Evolutionary conservation across 345 rosid genomes (phyloP), one percentile per base, ranked within the genome.

Genomic region (Lenwebbia sp.): DNA sequence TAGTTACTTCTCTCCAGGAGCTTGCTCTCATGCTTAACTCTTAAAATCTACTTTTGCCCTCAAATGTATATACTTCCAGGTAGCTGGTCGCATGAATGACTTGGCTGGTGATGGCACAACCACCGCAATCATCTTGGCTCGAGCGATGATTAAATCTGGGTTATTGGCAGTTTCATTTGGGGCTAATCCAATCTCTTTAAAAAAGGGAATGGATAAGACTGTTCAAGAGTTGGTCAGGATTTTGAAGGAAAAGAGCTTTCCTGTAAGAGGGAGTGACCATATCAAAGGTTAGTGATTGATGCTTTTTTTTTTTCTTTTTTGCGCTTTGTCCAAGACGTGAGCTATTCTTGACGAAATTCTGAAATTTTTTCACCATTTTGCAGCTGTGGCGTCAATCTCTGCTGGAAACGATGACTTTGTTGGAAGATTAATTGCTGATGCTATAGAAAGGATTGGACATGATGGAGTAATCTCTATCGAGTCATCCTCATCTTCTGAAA

Each of bases 351-450:
- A 17, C 4, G n/a, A 13, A 56, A 40, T 62, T 47, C 56, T 23
- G 51, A 78, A 55, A 60, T 75, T 8, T 88, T 15, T 86, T 87
- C 33, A 65, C 65, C 44, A 84, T 86, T 85, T 49, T 89, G 91
- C 93, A 95, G 99, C 98, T 5, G 95, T 97, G 89, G 99, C 99
- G 25, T 91, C 97, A 54, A 90, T 97, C 85, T 95, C 99, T 93
- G 92, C 98, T 90, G 98, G 98, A 57, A 96, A 96, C 41, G 95
- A 97, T 90, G 99, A 95, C 22, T 93, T 92, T 83, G 86, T 95
- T 57, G 94, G 96, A 82, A 89, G 90, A 88, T 87, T 97, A 89
- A 90, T 96, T 87, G 96, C 93, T 76, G 95, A 95, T 82, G 91
- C 96, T 87, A 89, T 97, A 55, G 93, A 93, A 58, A 93, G 92